Percentiles rank a stretch among this genome's conserved stretches.
Evolutionary conservation across 2,329 filamentous ascomycete genomes (phyloP).

Genomic region (Dothideomycetes sp.): DNA sequence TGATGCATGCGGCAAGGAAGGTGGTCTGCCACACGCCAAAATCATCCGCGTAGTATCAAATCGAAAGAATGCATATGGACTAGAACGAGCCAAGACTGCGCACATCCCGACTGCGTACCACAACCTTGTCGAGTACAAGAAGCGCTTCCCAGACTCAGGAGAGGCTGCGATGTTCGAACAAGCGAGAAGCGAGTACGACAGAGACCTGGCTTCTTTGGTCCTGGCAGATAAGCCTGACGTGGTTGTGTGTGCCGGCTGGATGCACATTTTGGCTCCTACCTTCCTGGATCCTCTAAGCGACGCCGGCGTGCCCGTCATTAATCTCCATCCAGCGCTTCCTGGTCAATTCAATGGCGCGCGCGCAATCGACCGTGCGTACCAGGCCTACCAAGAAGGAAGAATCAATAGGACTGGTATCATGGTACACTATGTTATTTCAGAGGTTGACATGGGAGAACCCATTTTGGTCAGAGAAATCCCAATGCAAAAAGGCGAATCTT

Average conservation of each 20-base stretch:
- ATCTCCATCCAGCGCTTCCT: constrained; percentile 67
- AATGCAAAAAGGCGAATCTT: constrained; percentile 46
- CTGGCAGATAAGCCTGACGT: constrained; percentile 59
- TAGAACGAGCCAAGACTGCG: constrained; percentile 50
- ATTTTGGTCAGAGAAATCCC: constrained; percentile 64
- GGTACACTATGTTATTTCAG: constrained; percentile 68
- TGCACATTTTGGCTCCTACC: constrained; percentile 65
- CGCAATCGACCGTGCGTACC: constrained; percentile 70
- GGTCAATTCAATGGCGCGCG: constrained; percentile 62
- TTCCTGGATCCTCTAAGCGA: constrained; percentile 61
- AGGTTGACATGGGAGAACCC: constrained; percentile 72
- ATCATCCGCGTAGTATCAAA: constrained; percentile 59
- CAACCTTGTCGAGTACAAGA: constrained; percentile 70
- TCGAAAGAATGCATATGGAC: constrained; percentile 54
- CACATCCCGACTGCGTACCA: constrained; percentile 69
- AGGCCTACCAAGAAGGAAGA: constrained; percentile 60
- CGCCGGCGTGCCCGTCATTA: constrained; percentile 62
- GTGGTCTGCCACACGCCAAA: constrained; percentile 40
- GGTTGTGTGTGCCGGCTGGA: constrained; percentile 77
- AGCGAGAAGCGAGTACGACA: constrained; percentile 62
- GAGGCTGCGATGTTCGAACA: constrained; percentile 21
- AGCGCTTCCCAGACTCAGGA: constrained; percentile 50
- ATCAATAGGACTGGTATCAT: constrained; percentile 69
- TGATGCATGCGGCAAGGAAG: constrained; percentile 43
- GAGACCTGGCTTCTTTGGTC: constrained; percentile 60